Evolutionary conservation across 352 stramenopile species (phyloP).

Genomic region (Paralagenidium karlingii): DNA sequence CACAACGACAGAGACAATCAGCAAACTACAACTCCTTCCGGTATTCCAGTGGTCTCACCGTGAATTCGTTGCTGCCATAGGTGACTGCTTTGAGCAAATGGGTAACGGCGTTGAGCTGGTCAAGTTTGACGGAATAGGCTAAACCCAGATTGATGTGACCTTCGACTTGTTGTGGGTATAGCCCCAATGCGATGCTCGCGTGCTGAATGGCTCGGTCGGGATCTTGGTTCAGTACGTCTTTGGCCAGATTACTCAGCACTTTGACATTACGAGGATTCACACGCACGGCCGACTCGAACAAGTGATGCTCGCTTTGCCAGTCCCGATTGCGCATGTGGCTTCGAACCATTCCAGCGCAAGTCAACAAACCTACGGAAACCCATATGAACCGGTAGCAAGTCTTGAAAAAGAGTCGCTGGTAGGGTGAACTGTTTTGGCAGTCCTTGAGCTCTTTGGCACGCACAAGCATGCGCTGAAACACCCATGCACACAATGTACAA

Average conservation of each 20-base stretch:
- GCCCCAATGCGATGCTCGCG: slow-evolving; percentile 15
- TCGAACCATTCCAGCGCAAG: slow-evolving; percentile 17
- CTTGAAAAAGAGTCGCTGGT: no score
- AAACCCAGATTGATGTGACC: slow-evolving; percentile 44
- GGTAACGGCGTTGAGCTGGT: slow-evolving; percentile 22
- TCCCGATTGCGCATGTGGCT: slow-evolving; percentile 44
- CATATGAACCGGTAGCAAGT: no score
- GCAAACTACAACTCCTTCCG: no score
- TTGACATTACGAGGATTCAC: slow-evolving; percentile 64
- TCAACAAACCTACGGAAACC: slow-evolving; percentile 1
- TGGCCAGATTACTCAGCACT: slow-evolving; percentile 57
- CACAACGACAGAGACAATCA: neutral
- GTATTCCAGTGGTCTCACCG: neutral
- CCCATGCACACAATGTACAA: slow-evolving; percentile 9
- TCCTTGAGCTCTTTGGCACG: neutral
- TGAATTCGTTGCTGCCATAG: slow-evolving; percentile 8
- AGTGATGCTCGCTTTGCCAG: slow-evolving; percentile 34
- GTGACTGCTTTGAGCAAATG: slow-evolving; percentile 34
- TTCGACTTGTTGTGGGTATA: slow-evolving; percentile 34
- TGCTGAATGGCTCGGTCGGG: slow-evolving; percentile 19
- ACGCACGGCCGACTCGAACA: slow-evolving; percentile 40
- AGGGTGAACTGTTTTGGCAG: no score
- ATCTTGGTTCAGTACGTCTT: slow-evolving; percentile 39
- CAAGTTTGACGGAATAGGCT: slow-evolving; percentile 10
- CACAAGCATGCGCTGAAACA: neutral